These are phyloP conservation scores for Taxawa tesnikishii DNA, from an alignment of 2,329 filamentous ascomycete genomes.

Conservation along the genomic window DNA sequence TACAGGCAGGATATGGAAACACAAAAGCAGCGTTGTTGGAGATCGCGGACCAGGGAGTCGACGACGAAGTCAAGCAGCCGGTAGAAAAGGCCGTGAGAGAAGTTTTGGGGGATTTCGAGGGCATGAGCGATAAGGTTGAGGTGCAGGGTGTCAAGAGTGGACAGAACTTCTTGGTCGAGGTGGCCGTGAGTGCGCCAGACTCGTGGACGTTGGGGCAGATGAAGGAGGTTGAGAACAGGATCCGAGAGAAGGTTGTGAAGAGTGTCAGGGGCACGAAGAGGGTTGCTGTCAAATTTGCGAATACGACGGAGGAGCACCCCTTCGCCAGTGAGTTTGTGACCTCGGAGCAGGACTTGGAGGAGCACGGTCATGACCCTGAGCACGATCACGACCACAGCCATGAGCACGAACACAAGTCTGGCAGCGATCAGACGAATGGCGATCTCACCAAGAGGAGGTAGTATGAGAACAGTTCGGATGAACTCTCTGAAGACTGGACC, in stretches of 20 bases:
- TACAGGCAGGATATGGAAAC: conserved; percentile 80
- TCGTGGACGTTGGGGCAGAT: conserved; percentile 64
- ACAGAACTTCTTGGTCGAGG: conserved; percentile 87
- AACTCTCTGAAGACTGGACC: too few species aligned
- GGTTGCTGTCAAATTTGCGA: conserved; percentile 71
- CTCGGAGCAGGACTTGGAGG: conserved; percentile 10
- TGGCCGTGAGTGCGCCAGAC: conserved; percentile 71
- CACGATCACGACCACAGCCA: conserved; percentile 11
- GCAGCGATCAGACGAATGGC: too few species aligned
- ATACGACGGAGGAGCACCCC: conserved; percentile 43
- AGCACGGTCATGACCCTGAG: conserved; percentile 15
- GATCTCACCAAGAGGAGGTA: neutral
- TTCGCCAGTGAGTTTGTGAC: conserved; percentile 58
- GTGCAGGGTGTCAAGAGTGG: conserved; percentile 89
- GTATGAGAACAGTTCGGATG: too few species aligned
- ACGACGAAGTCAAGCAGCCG: conserved; percentile 65
- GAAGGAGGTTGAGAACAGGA: conserved; percentile 55
- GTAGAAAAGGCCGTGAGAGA: conserved; percentile 54
- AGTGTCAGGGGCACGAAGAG: conserved; percentile 75
- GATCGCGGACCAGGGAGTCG: conserved; percentile 80
- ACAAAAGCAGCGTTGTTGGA: conserved; percentile 72
- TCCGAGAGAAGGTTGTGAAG: conserved; percentile 60
- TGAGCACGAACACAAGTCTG: conserved; percentile 1
- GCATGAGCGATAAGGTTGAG: conserved; percentile 36
- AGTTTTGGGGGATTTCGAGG: conserved; percentile 37